These are phyloP conservation scores for Lachancea sp. DNA, from an alignment of 805 yeast genomes.

Conservation along the genomic window DNA sequence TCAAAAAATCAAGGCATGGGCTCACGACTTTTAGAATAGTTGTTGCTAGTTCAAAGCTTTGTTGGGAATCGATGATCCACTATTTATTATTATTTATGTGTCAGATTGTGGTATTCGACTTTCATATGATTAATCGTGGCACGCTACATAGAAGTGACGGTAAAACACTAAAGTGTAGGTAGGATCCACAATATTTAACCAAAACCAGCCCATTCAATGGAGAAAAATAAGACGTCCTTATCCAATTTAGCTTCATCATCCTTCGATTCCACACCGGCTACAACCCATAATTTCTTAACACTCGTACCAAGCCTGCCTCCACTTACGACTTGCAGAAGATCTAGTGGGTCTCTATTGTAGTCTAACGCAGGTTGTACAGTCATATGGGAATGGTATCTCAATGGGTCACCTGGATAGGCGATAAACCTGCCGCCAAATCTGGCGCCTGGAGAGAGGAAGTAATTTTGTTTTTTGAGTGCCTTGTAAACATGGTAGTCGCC, in stretches of 20 bases:
- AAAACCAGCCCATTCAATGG: constrained; percentile 96
- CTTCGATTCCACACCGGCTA: constrained; percentile 37
- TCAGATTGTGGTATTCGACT: too few relatives aligned
- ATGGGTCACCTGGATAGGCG: constrained; percentile 93
- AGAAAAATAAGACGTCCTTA: constrained; percentile 43
- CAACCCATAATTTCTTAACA: constrained; percentile 78
- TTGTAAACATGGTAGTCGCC: constrained; percentile 35
- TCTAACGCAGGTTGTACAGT: constrained; percentile 48
- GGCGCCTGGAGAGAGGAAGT: constrained; percentile 71
- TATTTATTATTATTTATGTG: too few relatives aligned
- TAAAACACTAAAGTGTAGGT: not conserved
- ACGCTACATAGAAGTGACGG: not conserved
- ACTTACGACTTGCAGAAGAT: constrained; percentile 54
- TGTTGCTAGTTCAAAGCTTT: too few relatives aligned
- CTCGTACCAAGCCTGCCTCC: constrained; percentile 93
- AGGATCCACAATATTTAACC: constrained; percentile 42
- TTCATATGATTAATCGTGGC: too few relatives aligned
- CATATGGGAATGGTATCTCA: constrained; percentile 82
- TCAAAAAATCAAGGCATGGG: too few relatives aligned
- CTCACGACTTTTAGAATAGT: too few relatives aligned
- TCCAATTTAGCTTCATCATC: constrained; percentile 17
- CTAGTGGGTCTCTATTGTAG: constrained; percentile 43
- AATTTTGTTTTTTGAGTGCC: constrained; percentile 35
- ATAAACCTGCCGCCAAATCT: constrained; percentile 86
- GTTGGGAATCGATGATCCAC: too few relatives aligned